These are phyloP conservation scores for Inonotus obliquus DNA, from an alignment of 1,284 basidiomycete species.

Conservation along the genomic window DNA sequence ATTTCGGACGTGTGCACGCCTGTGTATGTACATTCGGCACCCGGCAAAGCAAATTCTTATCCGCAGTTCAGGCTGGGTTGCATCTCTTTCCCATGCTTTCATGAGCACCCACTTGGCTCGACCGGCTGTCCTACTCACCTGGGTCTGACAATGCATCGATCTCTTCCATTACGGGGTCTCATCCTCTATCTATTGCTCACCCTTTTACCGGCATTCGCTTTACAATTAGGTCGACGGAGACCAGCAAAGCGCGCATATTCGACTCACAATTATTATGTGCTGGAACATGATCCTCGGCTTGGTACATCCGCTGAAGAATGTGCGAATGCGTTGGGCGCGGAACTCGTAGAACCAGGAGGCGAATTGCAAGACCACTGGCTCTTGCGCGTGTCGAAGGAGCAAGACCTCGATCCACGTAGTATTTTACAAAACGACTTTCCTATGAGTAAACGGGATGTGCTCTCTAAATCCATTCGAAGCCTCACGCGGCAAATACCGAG, in stretches of 20 bases:
- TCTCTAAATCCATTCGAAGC: slow-evolving; percentile 51
- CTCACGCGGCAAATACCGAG: slow-evolving; percentile 58
- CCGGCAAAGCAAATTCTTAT: not conserved
- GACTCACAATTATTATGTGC: slow-evolving; percentile 88
- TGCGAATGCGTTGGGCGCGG: slow-evolving; percentile 64
- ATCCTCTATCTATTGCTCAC: not conserved
- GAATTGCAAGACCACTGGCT: slow-evolving; percentile 85
- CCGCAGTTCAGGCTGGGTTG: not conserved
- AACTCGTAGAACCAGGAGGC: slow-evolving; percentile 86
- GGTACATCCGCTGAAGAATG: slow-evolving; percentile 54
- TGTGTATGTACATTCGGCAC: too few species aligned
- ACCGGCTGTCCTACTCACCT: not conserved
- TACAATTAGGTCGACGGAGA: not conserved
- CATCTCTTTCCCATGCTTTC: slow-evolving; percentile 4
- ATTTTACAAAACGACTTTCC: slow-evolving; percentile 20
- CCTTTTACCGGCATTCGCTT: not conserved
- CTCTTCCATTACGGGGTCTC: not conserved
- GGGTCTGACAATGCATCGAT: not conserved
- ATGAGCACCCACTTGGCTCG: not conserved
- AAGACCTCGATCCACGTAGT: slow-evolving; percentile 30
- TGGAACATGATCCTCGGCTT: slow-evolving; percentile 62
- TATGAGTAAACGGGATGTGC: slow-evolving; percentile 38
- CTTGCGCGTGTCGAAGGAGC: slow-evolving; percentile 53
- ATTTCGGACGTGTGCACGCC: not conserved
- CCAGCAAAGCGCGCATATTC: slow-evolving; percentile 57